Evolutionary conservation across 1,284 basidiomycete genomes (phyloP), one percentile per base, ranked within the genome.

Genomic region (Cutaneotrichosporon mucoides): DNA sequence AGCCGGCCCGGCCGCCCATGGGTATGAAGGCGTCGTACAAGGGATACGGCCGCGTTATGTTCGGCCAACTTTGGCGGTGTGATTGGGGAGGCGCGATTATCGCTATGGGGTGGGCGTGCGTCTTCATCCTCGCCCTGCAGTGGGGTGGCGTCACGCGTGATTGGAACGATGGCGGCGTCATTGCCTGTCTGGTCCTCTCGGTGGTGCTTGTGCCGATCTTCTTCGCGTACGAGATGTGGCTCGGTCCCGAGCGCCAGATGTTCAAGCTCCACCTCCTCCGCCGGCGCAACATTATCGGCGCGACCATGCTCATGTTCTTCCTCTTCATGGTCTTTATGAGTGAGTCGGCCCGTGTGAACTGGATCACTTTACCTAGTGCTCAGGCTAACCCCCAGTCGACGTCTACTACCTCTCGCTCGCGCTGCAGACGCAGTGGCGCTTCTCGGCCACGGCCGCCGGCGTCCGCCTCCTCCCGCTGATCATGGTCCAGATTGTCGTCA

Each of bases 131-230:
- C 15, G 64, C 64, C 6, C 65, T 76, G 6, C 68, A 77, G 61
- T 77, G 72, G 70, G 76, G 73, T 43, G 77, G 77, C n/a, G 72
- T 76, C 16, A 66, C 68, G 37, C 68, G 70, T 44, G 40, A 68
- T 4, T 81, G 80, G 80, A 66, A 56, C 37, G 67, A 73, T 46
- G 75, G 66, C 1, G 57, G 68, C 4, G 77, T 80, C 49, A 76
- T 82, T 57, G 75, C 68, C 50, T 69, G 65, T 36, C 66, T 78
- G 55, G 75, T 79, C 15, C 62, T 79, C 57, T 68, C 68, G n/a
- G 69, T 64, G 10, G 73, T 79, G 41, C 60, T 77, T 4, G 57
- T 69, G 6, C 54, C 67, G 9, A 41, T 76, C 42, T 76, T 80
- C 62, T 33, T 76, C 51, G 40, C 57, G 1, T 80, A 71, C 62